Evolutionary conservation across 129 eudicot species (phyloP), one percentile per base, ranked within the genome.

Genomic region (Sambucus nigra): DNA sequence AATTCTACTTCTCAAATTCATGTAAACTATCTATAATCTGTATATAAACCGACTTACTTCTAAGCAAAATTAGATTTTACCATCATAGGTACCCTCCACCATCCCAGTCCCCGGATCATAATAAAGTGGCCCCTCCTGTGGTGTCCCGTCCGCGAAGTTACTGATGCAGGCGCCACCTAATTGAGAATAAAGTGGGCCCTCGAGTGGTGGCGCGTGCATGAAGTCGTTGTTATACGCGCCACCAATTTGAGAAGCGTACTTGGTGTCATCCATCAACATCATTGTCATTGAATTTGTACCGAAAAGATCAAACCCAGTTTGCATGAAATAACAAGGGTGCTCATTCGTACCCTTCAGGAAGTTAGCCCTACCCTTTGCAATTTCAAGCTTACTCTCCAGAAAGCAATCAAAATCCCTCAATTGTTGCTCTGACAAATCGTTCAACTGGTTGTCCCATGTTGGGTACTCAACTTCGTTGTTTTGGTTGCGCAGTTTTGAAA

Each of bases 391-490:
- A 0, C 21, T 22, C 45, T 57, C 72, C 46, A 66, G 22, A 23
- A 46, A 0, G 5, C 7, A 39, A 23, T 24, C 20, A 21, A 57
- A n/a, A 10, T 0, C 55, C 28, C 53, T 12, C 14, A 57, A 56
- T 12, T 66, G 51, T 0, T 48, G 24, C 27, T 35, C 41, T 7
- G 1, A 19, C 0, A 25, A 55, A 11, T 10, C 41, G n/a, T 58
- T 23, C 48, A 11, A 25, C 11, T 42, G 8, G 13, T 32, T 7
- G 38, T 35, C 48, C 65, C 51, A 57, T 15, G 17, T 56, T 3
- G 72, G 72, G 56, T 66, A 66, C 29, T 47, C 35, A 17, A 38
- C 48, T 19, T 33, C 6, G 1, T 42, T 28, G 42, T 57, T 49
- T 45, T 15, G 38, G 8, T 35, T 53, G 21, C 53, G 61, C 40